Evolutionary conservation across 139 green algal genomes (phyloP), one percentile per base, ranked within the genome.

Genomic region (Nannochloris sp.): DNA sequence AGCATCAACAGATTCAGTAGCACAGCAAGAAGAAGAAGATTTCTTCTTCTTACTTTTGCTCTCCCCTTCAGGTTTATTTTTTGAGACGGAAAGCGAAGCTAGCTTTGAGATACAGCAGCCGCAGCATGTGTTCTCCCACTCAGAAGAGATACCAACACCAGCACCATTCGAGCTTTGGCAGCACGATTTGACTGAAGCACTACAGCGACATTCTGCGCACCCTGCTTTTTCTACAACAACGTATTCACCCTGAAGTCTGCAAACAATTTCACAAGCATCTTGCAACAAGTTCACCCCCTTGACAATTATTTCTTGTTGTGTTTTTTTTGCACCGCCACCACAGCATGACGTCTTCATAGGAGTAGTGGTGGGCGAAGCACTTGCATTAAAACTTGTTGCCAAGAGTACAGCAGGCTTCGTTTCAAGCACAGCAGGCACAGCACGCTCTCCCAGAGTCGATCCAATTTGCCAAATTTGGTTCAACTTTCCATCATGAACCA

Each of bases 171-270:
- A 39, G 2, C 37, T 31, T 29, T 55, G 67, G 48, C 48, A 12
- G 42, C 42, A 51, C 19, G 42, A 19, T 19, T 19, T 51, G 33
- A 54, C 58, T 1, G 45, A 2, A 2, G 58, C 67, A 0, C 12
- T 4, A 58, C 68, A 75, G 35, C 13, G 10, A 64, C 68, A 75
- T 29, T 71, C 51, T 4, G 6, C 31, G 61, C 68, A 75, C 6
- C 4, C 6, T 14, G 51, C 61, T 1, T 46, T 24, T 0, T 61
- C 30, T 34, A 63, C 57, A 27, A 70, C 55, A n/a, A 82, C 29
- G n/a, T 81, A 80, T 5, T 27, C 31, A 14, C 60, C 72, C 42
- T 79, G 57, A 44, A 73, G 45, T 12, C 74, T 58, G n/a, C 54
- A 58, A 46, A 81, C 56, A 54, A 81, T 47, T 47, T 64, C 60